Evolutionary conservation across 768 basidiomycete genomes (phyloP), one percentile per base, ranked within the genome.

Genomic region (Xerocomus potaroensis): DNA sequence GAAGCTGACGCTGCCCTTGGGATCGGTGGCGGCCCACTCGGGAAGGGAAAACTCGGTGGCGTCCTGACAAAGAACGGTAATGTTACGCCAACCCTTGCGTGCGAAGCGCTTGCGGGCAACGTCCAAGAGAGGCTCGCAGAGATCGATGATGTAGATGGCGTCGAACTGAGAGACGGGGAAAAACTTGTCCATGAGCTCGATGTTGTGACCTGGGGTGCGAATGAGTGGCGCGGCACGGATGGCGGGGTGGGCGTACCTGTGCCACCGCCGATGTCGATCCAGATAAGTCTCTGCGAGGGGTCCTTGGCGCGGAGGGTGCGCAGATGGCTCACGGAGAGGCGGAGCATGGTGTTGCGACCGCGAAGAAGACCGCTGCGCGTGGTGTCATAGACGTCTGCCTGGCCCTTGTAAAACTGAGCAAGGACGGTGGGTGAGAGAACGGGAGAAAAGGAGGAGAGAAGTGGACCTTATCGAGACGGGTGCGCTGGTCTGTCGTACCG

Each of bases 261-360:
- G 22, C 85, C 87, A 26, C 86, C 87, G 14, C 86, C 84, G 46
- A 89, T 79, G 59, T 89, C 87, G 15, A 89, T 73, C 87, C 87
- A 89, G 12, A 89, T 73, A 15, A 85, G 73, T 12, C 72, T 71
- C 58, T 76, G 74, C 0, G 67, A 62, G 0, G 73, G 70, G 6
- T 70, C 53, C 21, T 58, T 58, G 29, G 60, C 62, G 5, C 70
- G 70, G 37, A 84, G 69, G 3, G 73, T 65, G 26, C 70, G 70
- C 8, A 88, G 66, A 53, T 87, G 84, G 27, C 76, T 74, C 0
- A 83, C 81, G 4, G 77, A 75, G n/a, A 88, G 70, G 43, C 71
- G 73, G 11, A 87, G 72, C 82, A 89, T 84, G 14, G 84, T 86
- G 55, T 81, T 75, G 18, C 87, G 70, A 0, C 87, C 87, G 9